These are phyloP conservation scores for Mycena crocata DNA, from an alignment of 768 basidiomycete species.

Conservation along the genomic window DNA sequence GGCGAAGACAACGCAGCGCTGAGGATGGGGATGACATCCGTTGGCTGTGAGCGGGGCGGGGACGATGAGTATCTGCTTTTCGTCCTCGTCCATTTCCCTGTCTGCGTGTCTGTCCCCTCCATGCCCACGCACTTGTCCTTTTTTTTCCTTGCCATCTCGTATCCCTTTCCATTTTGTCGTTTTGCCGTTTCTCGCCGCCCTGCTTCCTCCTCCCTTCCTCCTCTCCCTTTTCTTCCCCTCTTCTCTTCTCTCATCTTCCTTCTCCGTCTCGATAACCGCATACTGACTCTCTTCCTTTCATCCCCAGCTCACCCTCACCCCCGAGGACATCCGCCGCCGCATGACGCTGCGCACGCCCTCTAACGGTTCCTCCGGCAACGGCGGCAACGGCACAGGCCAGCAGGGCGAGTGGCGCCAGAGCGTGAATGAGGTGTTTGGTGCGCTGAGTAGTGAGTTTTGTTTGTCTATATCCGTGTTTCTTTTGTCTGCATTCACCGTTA, in stretches of 20 bases:
- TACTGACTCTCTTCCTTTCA: constrained; percentile 39
- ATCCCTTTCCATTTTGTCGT: no score
- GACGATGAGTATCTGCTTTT: no score
- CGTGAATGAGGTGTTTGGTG: constrained; percentile 73
- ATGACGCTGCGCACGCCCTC: constrained; percentile 40
- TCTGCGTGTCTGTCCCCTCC: no score
- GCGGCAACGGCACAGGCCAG: not conserved
- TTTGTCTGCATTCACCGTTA: not conserved
- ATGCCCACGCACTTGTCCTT: no score
- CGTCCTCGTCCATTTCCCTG: no score
- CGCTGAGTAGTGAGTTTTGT: constrained; percentile 67
- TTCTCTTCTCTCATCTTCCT: not conserved
- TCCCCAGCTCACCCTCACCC: constrained; percentile 59
- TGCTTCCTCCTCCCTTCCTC: no score
- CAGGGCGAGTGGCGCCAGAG: constrained; percentile 37
- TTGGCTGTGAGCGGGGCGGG: no score
- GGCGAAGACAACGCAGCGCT: no score
- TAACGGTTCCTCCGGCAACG: constrained; percentile 13
- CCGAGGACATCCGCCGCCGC: constrained; percentile 71
- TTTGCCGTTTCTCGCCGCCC: no score
- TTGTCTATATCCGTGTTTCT: not conserved
- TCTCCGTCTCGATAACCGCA: constrained; percentile 34
- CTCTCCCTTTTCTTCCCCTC: no score
- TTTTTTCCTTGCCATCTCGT: no score
- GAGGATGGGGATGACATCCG: no score